phyloP scores from a whole-genome alignment of 495 filamentous ascomycete species.

The Penicillium cinerascens region DNA sequence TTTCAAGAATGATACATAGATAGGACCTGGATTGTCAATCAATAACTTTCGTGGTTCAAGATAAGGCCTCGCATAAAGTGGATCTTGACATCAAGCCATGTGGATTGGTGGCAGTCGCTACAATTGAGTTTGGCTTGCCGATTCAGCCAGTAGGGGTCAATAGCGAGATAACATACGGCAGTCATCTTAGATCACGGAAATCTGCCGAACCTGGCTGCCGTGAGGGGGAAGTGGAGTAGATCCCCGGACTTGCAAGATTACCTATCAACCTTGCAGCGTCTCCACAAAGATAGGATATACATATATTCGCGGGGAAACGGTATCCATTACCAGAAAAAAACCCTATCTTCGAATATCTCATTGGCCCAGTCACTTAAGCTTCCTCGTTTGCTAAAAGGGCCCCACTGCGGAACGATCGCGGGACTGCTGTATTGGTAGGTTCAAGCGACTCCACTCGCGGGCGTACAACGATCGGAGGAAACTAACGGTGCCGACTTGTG shows the following conservation, averaged over 20 bases:
- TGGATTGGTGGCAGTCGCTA: too few relatives aligned
- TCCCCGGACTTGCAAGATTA: background rate
- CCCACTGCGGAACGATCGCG: constrained; percentile 14
- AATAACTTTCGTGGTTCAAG: background rate
- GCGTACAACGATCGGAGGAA: background rate
- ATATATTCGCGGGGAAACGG: constrained; percentile 4
- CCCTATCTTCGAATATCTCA: background rate
- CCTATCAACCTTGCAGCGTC: background rate
- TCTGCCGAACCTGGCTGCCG: too few relatives aligned
- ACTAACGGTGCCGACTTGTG: background rate
- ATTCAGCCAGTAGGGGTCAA: too few relatives aligned
- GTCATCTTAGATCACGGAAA: too few relatives aligned
- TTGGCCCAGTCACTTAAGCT: background rate
- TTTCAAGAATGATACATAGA: constrained; percentile 22
- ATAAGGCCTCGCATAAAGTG: background rate
- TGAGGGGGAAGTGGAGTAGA: too few relatives aligned
- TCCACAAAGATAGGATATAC: too few relatives aligned
- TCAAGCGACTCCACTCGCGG: constrained; percentile 3
- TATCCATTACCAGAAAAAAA: background rate
- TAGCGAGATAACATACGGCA: too few relatives aligned
- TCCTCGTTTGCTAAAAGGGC: background rate
- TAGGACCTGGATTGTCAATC: too few relatives aligned
- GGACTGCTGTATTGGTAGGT: constrained; percentile 12
- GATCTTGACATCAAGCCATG: too few relatives aligned
- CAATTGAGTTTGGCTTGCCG: too few relatives aligned